Base-by-base conservation (phyloP, 768 basidiomycete species). In the Suillus fuscotomentosus region DNA sequence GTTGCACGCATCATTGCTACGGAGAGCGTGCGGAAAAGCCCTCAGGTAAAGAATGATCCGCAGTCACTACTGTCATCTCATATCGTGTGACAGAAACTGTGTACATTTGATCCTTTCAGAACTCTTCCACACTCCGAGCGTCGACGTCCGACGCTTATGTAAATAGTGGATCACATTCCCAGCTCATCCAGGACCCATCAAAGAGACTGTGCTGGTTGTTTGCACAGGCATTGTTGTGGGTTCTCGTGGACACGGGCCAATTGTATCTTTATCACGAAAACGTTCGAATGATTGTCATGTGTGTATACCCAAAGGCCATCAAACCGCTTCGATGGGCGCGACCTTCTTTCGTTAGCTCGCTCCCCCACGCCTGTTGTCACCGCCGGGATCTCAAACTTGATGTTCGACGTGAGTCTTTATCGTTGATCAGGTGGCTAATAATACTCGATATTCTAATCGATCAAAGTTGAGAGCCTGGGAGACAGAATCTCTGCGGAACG, bases 381-480 rank as follows among this genome's bases (percentile, higher is more conserved):
- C 63, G 66, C 65, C 54, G 65, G 67, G 65, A 22, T 67, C 63
- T 67, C 67, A 67, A 66, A 59, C 38, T 60, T 56, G 42, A 31
- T 66, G 59, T 65, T 64, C 66, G 72, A 73, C 70, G 70, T 76
- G 71, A 75, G 66, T 72, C 60, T 68, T 13, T 47, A 15, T 42
- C 53, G 24, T 14, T 63, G 54, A 61, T 67, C 66, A 59, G 61
- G 57, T 54, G 53, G 51, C 56, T 51, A 48, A 55, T 62, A 63
- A 59, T 62, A 57, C 67, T 64, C 64, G 50, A 54, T 64, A 63
- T 54, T 45, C 64, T 42, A 50, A 60, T 61, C 67, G 60, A 31
- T 57, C 61, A 65, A 68, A 60, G 65, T 63, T 63, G 65, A 68
- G 65, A 68, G 69, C 72, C 67, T 76, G 76, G 70, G 75, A 70